Base-by-base conservation (phyloP, 768 basidiomycete species). In the Macrolepiota dolichaula region DNA sequence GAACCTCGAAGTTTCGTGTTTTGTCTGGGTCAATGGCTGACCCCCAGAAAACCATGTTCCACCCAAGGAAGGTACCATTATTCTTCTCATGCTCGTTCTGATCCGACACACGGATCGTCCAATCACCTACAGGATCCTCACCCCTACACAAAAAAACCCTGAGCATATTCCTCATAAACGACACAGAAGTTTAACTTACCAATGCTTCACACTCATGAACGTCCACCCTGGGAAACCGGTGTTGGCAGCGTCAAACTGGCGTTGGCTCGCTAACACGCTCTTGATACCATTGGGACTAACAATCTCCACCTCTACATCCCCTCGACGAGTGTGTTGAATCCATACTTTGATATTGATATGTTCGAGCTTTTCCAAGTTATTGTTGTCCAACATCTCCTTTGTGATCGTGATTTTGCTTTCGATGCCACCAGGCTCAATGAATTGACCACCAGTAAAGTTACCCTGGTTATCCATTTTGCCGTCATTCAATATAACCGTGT, bases 121-220 rank as follows among this genome's bases (percentile, higher is more conserved):
- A 99, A 19, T 86, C 82, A 17, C 97, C 97, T 29, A 92, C 71
- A 0, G 95, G 91, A 72, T 92, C 79, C 75, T 99, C 97, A 40
- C 91, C 95, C 96, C 96, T 98, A 55, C 47, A 57, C 47, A 10
- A 50, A 51, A 63, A 25, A 11, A 37, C 55, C 55, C 42, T 0
- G 29, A 61, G 75, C 40, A 73, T 17, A 24, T 60, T 11, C 63
- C 27, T 54, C 13, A 19, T 51, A 40, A 60, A 11, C 25, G 24
- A 65, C 37, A 61, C 40, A 35, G 38, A 29, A 51, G 50, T 10
- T 17, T 50, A 15, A 74, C 85, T 72, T 61, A 96, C 96, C 97
- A 99, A 69, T 99, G 97, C 74, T 99, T 99, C 59, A 98, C 84
- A 35, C 86, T 85, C 95, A 98, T 98, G 72, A 99, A 99, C n/a